phyloP scores from a whole-genome alignment of 208 protist species.

The Wallacemonas sp. region DNA sequence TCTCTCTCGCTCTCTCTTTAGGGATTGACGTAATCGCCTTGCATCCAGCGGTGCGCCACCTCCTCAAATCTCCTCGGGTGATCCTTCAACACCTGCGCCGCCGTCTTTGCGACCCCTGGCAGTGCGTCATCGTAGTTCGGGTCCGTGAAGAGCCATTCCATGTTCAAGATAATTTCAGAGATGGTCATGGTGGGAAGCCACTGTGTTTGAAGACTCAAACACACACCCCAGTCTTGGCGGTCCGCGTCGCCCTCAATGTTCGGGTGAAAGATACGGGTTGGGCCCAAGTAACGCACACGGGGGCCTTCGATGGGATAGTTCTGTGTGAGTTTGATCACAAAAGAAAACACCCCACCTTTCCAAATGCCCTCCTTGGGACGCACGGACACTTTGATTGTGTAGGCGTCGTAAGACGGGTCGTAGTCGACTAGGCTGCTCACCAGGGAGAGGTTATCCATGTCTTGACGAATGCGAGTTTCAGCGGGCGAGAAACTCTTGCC shows the following conservation, averaged over 20 bases:
- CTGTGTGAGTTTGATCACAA: slow-evolving; percentile 63
- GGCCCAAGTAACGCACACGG: slow-evolving; percentile 73
- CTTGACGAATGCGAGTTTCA: slow-evolving; percentile 48
- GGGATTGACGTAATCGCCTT: slow-evolving; percentile 35
- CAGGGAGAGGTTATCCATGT: slow-evolving; percentile 64
- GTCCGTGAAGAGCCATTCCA: slow-evolving; percentile 78
- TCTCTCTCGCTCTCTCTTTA: background rate
- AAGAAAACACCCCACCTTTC: slow-evolving; percentile 70
- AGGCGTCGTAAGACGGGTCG: slow-evolving; percentile 40
- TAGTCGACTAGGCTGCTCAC: slow-evolving; percentile 46
- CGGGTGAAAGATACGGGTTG: slow-evolving; percentile 80
- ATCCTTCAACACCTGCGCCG: slow-evolving; percentile 66
- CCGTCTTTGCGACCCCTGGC: slow-evolving; percentile 58
- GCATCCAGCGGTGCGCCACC: slow-evolving; percentile 68
- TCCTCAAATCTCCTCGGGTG: slow-evolving; percentile 44
- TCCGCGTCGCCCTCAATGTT: slow-evolving; percentile 88
- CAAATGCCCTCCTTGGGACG: slow-evolving; percentile 49
- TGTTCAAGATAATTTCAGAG: slow-evolving; percentile 68
- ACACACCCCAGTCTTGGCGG: slow-evolving; percentile 76
- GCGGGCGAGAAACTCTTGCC: slow-evolving; percentile 32
- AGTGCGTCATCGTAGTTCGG: slow-evolving; percentile 85
- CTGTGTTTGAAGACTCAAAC: slow-evolving; percentile 79
- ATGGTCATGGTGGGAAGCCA: slow-evolving; percentile 77
- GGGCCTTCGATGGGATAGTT: slow-evolving; percentile 83
- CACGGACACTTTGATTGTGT: slow-evolving; percentile 53